These are phyloP conservation scores for Aspergillus phoenicis DNA, from an alignment of 2,329 filamentous ascomycete genomes.

Conservation along the genomic window DNA sequence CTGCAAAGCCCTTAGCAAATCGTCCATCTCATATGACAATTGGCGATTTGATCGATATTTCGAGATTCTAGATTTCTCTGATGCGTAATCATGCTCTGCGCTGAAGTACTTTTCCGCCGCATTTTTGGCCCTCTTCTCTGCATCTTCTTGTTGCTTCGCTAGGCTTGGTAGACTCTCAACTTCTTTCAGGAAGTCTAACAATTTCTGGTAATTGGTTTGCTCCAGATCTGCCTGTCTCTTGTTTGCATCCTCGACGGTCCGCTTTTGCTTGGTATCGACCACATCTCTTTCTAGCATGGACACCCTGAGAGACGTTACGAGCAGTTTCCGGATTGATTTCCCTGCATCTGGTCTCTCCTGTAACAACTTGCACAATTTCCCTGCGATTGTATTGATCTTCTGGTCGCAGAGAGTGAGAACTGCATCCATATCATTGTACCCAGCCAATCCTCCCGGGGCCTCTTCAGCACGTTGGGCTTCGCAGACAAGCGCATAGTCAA, in stretches of 20 bases:
- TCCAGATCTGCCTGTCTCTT: neutral
- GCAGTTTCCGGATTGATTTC: neutral
- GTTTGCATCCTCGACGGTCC: neutral
- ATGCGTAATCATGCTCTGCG: neutral
- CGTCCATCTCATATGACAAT: conserved; percentile 12
- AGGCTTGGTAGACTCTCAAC: neutral
- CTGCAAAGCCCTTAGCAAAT: conserved; percentile 9
- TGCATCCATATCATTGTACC: conserved; percentile 3
- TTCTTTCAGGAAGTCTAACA: neutral
- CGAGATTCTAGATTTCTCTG: neutral
- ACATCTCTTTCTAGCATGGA: neutral
- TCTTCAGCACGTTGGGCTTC: conserved; percentile 19
- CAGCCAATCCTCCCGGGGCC: neutral
- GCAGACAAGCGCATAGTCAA: conserved; percentile 32
- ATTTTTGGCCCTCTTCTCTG: neutral
- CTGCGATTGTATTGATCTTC: neutral
- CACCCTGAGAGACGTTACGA: neutral
- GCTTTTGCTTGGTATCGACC: neutral
- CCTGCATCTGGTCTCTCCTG: neutral
- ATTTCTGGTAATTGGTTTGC: neutral
- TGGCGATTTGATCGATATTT: conserved; percentile 6
- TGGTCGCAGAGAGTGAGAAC: conserved; percentile 2
- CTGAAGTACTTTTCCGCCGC: neutral
- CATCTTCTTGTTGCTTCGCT: neutral
- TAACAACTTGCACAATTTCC: neutral